Evolutionary conservation across 192 early-diverging fungal genomes (phyloP).

Genomic region (Coemansia sp.): DNA sequence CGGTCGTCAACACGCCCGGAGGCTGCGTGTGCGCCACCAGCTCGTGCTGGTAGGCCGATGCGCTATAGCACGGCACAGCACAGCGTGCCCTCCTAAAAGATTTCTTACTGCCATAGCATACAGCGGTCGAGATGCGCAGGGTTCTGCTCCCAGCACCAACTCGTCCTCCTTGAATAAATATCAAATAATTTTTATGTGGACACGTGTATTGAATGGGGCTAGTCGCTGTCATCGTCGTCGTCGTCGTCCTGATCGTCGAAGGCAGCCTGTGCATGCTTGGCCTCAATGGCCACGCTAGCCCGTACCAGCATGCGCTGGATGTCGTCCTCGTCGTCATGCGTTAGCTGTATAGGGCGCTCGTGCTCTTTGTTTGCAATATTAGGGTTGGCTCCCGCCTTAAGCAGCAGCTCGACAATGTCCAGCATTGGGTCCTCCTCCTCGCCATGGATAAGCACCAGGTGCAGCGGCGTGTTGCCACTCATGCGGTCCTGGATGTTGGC

Average conservation of each 20-base stretch:
- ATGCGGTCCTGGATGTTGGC: slow-evolving; percentile 56
- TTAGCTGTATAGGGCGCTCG: slow-evolving; percentile 29
- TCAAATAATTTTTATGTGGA: background rate
- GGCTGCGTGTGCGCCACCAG: slow-evolving; percentile 35
- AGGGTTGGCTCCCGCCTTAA: slow-evolving; percentile 55
- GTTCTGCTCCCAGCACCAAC: background rate
- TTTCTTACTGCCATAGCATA: background rate
- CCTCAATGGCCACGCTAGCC: slow-evolving; percentile 15
- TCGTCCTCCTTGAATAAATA: background rate
- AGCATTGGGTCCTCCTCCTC: slow-evolving; percentile 55
- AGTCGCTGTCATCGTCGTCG: slow-evolving; percentile 18
- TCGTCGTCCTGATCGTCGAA: slow-evolving; percentile 3
- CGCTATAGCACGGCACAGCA: background rate
- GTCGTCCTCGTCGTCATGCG: slow-evolving; percentile 16
- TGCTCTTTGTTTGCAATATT: slow-evolving; percentile 31
- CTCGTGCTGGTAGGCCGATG: slow-evolving; percentile 14
- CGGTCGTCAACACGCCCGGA: slow-evolving; percentile 37
- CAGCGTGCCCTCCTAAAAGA: too few relatives aligned
- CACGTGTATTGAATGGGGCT: too few relatives aligned
- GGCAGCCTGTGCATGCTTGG: background rate
- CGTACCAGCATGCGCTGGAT: slow-evolving; percentile 32
- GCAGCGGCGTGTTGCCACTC: slow-evolving; percentile 62
- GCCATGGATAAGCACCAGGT: slow-evolving; percentile 59
- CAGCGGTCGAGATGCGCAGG: too few relatives aligned
- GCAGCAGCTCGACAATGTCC: slow-evolving; percentile 57